Base-by-base conservation (phyloP, 257 asterid genomes). In the Hygrophila difformis region DNA sequence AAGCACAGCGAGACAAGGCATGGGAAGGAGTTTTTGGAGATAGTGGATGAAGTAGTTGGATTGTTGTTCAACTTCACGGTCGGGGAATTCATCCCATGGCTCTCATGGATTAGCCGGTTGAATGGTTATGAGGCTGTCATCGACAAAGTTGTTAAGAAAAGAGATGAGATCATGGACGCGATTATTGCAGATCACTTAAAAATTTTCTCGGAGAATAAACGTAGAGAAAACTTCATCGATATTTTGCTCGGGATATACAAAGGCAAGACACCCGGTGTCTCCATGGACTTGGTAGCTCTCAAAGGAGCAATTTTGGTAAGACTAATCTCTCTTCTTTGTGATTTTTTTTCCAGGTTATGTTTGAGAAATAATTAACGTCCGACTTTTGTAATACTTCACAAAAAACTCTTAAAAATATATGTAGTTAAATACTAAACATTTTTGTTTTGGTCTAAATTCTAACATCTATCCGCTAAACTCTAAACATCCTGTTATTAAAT, bases 71-170 rank as follows among this genome's bases (percentile, higher is more conserved):
- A 55, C 37, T 19, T 39, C 1, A 0, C n/a, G n/a, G n/a, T 62
- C 5, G 74, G 62, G 0, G 69, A 62, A 1, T 62, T 35, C 19
- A 5, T 67, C 4, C 69, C 74, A 0, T 56, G 62, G 65, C 65
- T 67, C 18, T 12, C 59, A n/a, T 67, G 74, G 66, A 48, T 67
- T 11, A 46, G 57, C 31, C 6, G 53, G 13, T 12, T 61, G 20
- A 56, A 17, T 2, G 69, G 69, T 5, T 29, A 15, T 1, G n/a
- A 46, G 5, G 56, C 49, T 3, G 39, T 44, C 2, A 3, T 61
- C 4, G 47, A 67, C 0, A 49, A 20, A 6, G 1, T 11, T 18
- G 46, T 24, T 1, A n/a, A 42, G 42, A 49, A 0, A 35, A 14
- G 34, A 14, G 73, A 67, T 47, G 51, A 46, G 6, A 2, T 56